A percentile compares a stretch with the other conserved stretches of the same genome.
Conservation (phyloP, 2,329 filamentous ascomycete species). For the Mycocentrospora acerina region DNA sequence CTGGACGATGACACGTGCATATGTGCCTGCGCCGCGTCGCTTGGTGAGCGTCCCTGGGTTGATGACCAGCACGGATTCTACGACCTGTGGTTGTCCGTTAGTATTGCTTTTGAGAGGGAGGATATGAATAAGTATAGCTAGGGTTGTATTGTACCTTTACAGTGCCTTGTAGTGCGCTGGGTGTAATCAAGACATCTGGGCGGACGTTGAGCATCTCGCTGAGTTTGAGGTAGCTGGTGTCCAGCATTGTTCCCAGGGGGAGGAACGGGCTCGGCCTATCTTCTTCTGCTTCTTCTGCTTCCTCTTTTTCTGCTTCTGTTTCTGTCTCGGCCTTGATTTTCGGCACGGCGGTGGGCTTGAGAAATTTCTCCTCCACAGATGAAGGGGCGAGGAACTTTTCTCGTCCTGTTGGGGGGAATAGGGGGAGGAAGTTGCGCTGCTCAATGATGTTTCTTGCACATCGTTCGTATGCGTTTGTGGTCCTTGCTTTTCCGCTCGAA, state of each 20-base stretch:
- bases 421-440: conserved; percentile 86
- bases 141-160: conserved; percentile 65
- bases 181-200: conserved; percentile 81
- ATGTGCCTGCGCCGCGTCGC: conserved; percentile 80
- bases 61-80: conserved; percentile 85
- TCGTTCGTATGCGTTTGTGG: conserved; percentile 67
- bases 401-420: conserved; percentile 79
- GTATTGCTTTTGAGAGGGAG: too few species aligned
- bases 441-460: conserved; percentile 77
- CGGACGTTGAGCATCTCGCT: conserved; percentile 86
- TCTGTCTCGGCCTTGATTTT: conserved; percentile 45
- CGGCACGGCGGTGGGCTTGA: too few species aligned
- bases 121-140: conserved; percentile 11
- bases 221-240: conserved; percentile 80
- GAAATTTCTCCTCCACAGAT: conserved; percentile 48
- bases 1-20: conserved; percentile 74
- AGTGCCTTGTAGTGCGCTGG: conserved; percentile 81
- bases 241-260: conserved; percentile 70
- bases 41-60: conserved; percentile 90
- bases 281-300: conserved; percentile 59
- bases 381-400: conserved; percentile 58
- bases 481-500: conserved; percentile 55
- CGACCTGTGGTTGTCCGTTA: conserved; percentile 61
- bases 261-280: conserved; percentile 42
- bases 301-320: conserved; percentile 31